Conservation (phyloP, 768 basidiomycete species). For the Mycena haematopus region DNA sequence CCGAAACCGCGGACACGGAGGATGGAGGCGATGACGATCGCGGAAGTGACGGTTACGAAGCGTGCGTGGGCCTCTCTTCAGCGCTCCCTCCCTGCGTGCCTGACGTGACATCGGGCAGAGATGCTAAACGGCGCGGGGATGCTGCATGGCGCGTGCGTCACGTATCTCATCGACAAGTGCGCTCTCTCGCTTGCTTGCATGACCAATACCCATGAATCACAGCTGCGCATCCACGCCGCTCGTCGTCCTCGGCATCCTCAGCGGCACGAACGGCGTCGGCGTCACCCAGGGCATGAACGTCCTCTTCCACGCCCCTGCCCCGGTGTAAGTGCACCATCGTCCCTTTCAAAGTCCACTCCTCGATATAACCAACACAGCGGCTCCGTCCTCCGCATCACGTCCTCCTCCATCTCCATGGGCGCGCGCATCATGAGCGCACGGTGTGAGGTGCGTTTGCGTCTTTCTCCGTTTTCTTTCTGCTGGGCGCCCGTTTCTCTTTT, state of each 20-base stretch:
- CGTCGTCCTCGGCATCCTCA: conserved; percentile 66
- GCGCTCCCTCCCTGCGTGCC: too few species aligned
- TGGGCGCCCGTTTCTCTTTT: too few species aligned
- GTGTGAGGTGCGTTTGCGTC: not conserved
- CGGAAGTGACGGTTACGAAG: conserved; percentile 68
- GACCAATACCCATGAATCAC: not conserved
- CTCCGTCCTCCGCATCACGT: not conserved
- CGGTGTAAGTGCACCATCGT: conserved; percentile 61
- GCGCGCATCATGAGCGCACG: not conserved
- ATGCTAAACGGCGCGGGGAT: conserved; percentile 81
- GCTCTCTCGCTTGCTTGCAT: conserved; percentile 24
- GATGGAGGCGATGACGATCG: conserved; percentile 65
- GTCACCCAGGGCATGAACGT: conserved; percentile 78
- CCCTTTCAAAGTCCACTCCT: too few species aligned
- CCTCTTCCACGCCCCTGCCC: conserved; percentile 71
- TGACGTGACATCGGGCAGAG: conserved; percentile 42
- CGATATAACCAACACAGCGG: not conserved
- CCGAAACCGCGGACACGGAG: conserved; percentile 43
- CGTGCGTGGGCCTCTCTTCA: conserved; percentile 46
- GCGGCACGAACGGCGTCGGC: conserved; percentile 71
- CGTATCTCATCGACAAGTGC: conserved; percentile 78
- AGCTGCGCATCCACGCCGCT: conserved; percentile 74
- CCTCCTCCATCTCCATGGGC: not conserved
- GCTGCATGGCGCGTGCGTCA: conserved; percentile 78
- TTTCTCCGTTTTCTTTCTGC: not conserved